Percentiles rank a stretch among this genome's conserved stretches.
Conservation (phyloP, 257 asterid species). For the Thymus quinquecostatus region DNA sequence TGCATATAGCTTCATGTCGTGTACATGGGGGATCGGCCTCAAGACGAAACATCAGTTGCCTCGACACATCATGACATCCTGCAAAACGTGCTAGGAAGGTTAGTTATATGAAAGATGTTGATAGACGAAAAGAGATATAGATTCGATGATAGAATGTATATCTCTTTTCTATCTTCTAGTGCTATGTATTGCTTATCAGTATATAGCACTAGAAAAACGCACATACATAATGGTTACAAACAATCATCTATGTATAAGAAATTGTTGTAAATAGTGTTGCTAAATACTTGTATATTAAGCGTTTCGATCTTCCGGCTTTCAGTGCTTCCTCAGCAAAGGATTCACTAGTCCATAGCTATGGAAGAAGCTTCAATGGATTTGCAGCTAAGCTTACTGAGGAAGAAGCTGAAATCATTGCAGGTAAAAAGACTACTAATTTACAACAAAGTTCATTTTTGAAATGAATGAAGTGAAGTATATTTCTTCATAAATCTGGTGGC, state of each 20-base stretch:
- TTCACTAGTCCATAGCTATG: conserved; percentile 39
- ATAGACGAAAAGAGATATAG: too few relatives aligned
- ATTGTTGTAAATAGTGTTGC: too few relatives aligned
- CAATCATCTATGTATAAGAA: too few relatives aligned
- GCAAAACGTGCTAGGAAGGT: conserved; percentile 37
- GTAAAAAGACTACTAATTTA: neutral
- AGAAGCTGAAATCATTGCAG: conserved; percentile 34
- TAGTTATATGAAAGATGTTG: too few relatives aligned
- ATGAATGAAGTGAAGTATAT: neutral
- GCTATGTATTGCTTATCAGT: too few relatives aligned
- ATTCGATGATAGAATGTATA: too few relatives aligned
- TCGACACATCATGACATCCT: conserved; percentile 36
- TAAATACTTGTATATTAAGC: too few relatives aligned
- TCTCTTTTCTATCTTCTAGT: too few relatives aligned
- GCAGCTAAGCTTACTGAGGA: conserved; percentile 48
- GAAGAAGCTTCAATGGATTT: conserved; percentile 52
- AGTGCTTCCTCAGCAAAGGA: conserved; percentile 36
- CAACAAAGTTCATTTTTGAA: neutral
- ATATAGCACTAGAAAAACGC: too few relatives aligned
- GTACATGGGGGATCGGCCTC: conserved; percentile 43
- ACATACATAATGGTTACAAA: too few relatives aligned
- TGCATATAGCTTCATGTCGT: conserved; percentile 41
- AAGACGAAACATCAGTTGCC: conserved; percentile 17
- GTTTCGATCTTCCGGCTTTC: neutral
- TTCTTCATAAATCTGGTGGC: neutral